These are phyloP conservation scores for Lagenaria siceraria DNA, from an alignment of 306 rosid genomes.

Conservation along the genomic window DNA sequence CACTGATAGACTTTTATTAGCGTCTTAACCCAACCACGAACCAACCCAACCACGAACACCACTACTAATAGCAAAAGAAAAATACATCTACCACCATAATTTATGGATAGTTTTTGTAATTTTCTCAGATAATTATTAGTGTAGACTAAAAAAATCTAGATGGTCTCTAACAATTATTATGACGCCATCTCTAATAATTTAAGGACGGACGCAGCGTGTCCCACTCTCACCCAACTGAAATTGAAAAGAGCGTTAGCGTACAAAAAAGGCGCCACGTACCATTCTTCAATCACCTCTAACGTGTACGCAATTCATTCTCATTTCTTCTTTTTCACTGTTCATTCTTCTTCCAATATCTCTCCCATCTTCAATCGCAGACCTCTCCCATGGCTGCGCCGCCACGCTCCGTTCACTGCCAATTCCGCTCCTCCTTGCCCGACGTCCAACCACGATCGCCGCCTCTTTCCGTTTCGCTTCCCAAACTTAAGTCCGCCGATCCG, in stretches of 20 bases:
- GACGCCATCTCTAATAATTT: no score
- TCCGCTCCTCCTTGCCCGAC: conserved; percentile 23
- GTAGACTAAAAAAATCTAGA: no score
- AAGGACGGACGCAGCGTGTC: no score
- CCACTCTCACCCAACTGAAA: no score
- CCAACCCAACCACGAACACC: no score
- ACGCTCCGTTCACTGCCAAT: conserved; percentile 27
- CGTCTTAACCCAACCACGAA: no score
- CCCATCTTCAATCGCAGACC: background rate
- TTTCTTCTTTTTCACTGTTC: background rate
- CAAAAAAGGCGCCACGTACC: background rate
- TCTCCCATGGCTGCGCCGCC: conserved; percentile 30
- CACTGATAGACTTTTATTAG: no score
- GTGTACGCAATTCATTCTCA: background rate
- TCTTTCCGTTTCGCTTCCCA: conserved; percentile 29
- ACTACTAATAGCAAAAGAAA: no score
- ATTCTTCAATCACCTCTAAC: background rate
- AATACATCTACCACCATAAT: no score
- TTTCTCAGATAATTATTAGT: no score
- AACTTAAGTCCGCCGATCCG: conserved; percentile 21
- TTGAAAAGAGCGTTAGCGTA: background rate
- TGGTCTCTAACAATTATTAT: no score
- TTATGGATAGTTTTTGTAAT: no score
- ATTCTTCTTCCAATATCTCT: background rate
- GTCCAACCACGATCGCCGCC: conserved; percentile 15